phyloP scores from a whole-genome alignment of 1,139 yeast species.

The Debaryomyces udenii region DNA sequence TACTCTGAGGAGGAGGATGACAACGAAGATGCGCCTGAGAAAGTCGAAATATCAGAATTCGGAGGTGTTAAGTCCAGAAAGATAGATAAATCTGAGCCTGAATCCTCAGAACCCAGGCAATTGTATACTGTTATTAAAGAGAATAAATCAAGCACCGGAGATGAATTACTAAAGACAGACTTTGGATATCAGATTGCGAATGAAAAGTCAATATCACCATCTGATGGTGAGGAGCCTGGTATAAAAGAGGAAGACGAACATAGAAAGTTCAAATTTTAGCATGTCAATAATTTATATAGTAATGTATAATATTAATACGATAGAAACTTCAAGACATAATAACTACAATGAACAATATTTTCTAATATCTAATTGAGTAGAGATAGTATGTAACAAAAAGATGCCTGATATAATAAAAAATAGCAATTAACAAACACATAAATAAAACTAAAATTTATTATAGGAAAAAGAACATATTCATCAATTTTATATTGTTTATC shows the following conservation, averaged over 20 bases:
- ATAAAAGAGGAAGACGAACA: slow-evolving; percentile 9
- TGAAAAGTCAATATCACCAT: no score
- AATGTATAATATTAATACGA: no score
- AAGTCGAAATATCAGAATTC: slow-evolving; percentile 21
- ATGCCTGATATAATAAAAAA: slow-evolving; percentile 7
- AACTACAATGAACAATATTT: slow-evolving; percentile 2
- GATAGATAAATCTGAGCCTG: slow-evolving; percentile 8
- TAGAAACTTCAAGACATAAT: no score
- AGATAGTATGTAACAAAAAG: slow-evolving; percentile 8
- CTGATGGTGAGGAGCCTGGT: slow-evolving; percentile 1
- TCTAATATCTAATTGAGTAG: slow-evolving; percentile 9
- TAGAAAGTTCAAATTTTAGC: slow-evolving; percentile 2
- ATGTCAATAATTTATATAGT: no score
- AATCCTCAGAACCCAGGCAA: slow-evolving; percentile 15
- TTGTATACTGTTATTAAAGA: slow-evolving; percentile 38
- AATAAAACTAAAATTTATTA: slow-evolving; percentile 3
- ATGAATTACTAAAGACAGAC: slow-evolving; percentile 22
- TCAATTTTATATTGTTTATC: slow-evolving; percentile 5
- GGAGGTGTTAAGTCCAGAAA: slow-evolving; percentile 12
- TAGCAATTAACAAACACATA: slow-evolving; percentile 7
- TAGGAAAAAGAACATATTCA: slow-evolving; percentile 4
- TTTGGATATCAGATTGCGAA: slow-evolving; percentile 24
- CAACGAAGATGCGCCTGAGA: slow-evolving; percentile 18
- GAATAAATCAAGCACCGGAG: slow-evolving; percentile 15
- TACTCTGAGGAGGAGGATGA: slow-evolving; percentile 14